Conservation (phyloP, 2,329 filamentous ascomycete species). For the Clonostachys solani region DNA sequence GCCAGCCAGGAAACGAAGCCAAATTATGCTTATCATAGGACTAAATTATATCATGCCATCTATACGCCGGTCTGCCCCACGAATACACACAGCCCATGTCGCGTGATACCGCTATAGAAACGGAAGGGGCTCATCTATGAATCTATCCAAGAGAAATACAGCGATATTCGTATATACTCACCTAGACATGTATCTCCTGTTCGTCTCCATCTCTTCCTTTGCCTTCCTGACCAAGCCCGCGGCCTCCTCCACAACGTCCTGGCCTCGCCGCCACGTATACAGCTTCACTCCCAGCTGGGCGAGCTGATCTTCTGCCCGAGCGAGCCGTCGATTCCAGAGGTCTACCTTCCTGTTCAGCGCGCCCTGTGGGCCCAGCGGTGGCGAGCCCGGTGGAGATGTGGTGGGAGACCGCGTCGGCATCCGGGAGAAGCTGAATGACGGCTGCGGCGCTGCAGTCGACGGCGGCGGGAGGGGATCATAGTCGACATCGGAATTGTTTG, state of each 20-base stretch:
- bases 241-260: constrained; percentile 65
- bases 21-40: too few species aligned
- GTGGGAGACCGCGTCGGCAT: constrained; percentile 21
- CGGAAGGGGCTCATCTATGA: too few species aligned
- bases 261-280: constrained; percentile 69
- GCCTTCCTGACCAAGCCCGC: constrained; percentile 58
- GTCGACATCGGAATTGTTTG: constrained; percentile 30
- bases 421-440: constrained; percentile 12
- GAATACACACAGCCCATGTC: too few species aligned
- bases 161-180: too few species aligned
- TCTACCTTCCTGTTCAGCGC: constrained; percentile 65
- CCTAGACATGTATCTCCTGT: constrained; percentile 1
- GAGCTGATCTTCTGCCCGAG: constrained; percentile 58
- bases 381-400: constrained; percentile 26
- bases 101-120: too few species aligned
- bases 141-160: too few species aligned
- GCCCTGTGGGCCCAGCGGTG: constrained; percentile 22
- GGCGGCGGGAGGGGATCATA: constrained; percentile 30
- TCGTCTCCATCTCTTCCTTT: constrained; percentile 33
- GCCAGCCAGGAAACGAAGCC: too few species aligned
- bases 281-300: constrained; percentile 62
- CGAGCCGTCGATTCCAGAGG: constrained; percentile 66
- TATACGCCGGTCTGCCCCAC: too few species aligned
- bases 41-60: too few species aligned
- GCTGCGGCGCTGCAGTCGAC: constrained; percentile 30